A percentile compares a stretch with the other conserved stretches of the same genome.
Conservation (phyloP, 164 flowering plant species). For the Echeveria elegans region DNA sequence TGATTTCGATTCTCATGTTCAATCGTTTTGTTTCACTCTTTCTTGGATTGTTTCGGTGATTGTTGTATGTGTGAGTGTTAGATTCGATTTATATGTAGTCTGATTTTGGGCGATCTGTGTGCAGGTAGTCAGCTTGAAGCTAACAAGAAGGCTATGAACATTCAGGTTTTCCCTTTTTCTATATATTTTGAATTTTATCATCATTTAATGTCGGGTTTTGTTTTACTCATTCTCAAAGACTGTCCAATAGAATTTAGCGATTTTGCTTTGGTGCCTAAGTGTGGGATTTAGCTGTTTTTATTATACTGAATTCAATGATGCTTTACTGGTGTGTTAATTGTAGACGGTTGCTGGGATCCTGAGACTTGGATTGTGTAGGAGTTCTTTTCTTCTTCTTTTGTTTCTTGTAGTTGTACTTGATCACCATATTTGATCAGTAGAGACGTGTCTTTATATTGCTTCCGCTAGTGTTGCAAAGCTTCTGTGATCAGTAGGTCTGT, state of each 20-base stretch:
- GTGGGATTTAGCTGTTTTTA: too few relatives aligned
- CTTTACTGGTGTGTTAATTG: too few relatives aligned
- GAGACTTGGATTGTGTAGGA: too few relatives aligned
- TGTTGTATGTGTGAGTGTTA: neutral
- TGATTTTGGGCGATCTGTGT: neutral
- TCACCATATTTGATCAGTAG: neutral
- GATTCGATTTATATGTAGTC: neutral
- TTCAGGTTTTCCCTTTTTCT: conserved; percentile 33
- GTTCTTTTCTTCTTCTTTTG: neutral
- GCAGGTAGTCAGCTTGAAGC: conserved; percentile 76
- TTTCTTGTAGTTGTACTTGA: neutral
- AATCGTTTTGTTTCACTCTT: neutral
- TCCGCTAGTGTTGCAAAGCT: neutral
- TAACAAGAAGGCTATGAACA: conserved; percentile 70
- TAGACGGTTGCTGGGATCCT: too few relatives aligned
- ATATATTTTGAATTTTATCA: neutral
- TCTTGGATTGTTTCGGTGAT: neutral
- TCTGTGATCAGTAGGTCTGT: neutral
- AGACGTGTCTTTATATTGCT: too few relatives aligned
- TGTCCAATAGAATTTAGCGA: too few relatives aligned
- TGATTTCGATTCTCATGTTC: too few relatives aligned
- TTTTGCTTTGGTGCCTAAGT: too few relatives aligned
- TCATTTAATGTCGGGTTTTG: neutral
- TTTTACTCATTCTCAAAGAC: too few relatives aligned
- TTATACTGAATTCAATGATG: too few relatives aligned